These are phyloP conservation scores for Trichoderma sp. DNA, from an alignment of 2,329 filamentous ascomycete genomes.

Conservation along the genomic window DNA sequence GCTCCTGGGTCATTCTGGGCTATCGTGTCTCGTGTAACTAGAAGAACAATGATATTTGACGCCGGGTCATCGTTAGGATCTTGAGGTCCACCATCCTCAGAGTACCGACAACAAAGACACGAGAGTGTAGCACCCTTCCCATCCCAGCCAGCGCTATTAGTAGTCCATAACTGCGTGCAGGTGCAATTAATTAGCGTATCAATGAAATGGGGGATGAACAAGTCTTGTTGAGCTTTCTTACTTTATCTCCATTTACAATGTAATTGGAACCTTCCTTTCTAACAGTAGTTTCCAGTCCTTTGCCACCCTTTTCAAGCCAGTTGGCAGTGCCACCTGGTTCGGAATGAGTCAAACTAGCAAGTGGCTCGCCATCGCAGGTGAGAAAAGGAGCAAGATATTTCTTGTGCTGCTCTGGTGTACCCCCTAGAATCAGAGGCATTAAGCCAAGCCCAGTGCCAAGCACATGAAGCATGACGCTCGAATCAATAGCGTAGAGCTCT, in stretches of 20 bases:
- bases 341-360: not conserved
- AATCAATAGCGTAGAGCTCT: conserved; percentile 1
- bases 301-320: conserved; percentile 7
- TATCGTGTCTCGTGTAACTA: not conserved
- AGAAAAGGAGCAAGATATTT: not conserved
- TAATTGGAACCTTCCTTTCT: not conserved
- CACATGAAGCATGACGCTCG: conserved; percentile 5
- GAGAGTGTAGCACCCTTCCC: not conserved
- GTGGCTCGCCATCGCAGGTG: not conserved
- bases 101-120: not conserved
- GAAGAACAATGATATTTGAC: not conserved
- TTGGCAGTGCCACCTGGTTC: conserved; percentile 6
- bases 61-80: not conserved
- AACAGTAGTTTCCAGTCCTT: not conserved
- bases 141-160: not conserved
- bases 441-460: not conserved
- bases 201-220: not conserved
- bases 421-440: not conserved
- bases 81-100: not conserved
- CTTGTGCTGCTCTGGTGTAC: not conserved
- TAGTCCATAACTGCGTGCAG: not conserved
- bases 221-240: not conserved
- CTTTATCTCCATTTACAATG: not conserved
- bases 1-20: not conserved
- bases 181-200: not conserved